These are phyloP conservation scores for Epichloe glyceriae DNA, from an alignment of 2,329 filamentous ascomycete genomes.

Conservation along the genomic window DNA sequence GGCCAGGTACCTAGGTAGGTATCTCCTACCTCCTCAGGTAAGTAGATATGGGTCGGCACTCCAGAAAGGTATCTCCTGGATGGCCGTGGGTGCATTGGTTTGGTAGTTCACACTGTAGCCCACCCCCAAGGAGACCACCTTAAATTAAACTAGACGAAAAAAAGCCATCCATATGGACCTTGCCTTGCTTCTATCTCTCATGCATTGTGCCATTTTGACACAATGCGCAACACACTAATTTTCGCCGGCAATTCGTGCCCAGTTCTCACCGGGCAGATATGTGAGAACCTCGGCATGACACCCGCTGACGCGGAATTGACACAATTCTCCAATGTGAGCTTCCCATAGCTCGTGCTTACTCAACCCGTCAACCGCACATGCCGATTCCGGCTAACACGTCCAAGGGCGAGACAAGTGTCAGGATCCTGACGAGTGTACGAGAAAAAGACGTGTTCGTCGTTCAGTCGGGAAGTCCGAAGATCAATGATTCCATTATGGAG, in stretches of 20 bases:
- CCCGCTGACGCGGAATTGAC: slow-evolving; percentile 52
- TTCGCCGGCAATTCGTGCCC: slow-evolving; percentile 57
- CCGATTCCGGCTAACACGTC: slow-evolving; percentile 10
- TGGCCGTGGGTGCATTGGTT: no score
- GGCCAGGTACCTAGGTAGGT: neutral
- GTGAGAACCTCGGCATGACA: slow-evolving; percentile 53
- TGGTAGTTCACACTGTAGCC: neutral
- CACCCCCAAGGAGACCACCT: neutral
- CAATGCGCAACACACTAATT: slow-evolving; percentile 54
- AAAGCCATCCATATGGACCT: slow-evolving; percentile 10
- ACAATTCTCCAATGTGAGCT: slow-evolving; percentile 57
- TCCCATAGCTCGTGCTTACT: slow-evolving; percentile 13
- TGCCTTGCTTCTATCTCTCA: slow-evolving; percentile 9
- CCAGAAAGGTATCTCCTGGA: no score
- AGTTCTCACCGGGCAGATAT: slow-evolving; percentile 51
- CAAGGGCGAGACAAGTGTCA: slow-evolving; percentile 57
- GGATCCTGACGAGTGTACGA: slow-evolving; percentile 63
- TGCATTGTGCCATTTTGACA: slow-evolving; percentile 9
- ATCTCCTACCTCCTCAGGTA: no score
- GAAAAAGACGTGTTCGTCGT: slow-evolving; percentile 99
- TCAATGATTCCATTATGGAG: slow-evolving; percentile 99
- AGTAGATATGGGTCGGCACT: no score
- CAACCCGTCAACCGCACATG: neutral
- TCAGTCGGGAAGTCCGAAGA: slow-evolving; percentile 87
- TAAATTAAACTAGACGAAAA: neutral